phyloP scores from a whole-genome alignment of 305 asterid species.

The Fraxinus sp. region DNA sequence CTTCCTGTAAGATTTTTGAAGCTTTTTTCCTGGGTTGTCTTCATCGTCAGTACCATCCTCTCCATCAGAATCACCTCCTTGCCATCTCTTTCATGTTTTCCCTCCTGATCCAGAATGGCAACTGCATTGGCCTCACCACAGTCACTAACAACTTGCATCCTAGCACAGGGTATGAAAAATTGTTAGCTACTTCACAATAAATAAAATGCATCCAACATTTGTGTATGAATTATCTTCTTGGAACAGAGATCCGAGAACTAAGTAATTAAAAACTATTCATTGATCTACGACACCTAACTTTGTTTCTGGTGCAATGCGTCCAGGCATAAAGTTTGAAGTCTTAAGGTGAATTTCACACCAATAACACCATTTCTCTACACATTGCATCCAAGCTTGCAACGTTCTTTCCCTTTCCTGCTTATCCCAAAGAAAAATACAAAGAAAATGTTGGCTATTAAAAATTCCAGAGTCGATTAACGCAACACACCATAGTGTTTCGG shows the following conservation, averaged over 20 bases:
- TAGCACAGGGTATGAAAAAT: slow-evolving; percentile 17
- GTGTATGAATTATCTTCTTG: not conserved
- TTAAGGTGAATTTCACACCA: not conserved
- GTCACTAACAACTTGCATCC: slow-evolving; percentile 33
- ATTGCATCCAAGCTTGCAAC: not conserved
- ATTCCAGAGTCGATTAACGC: not conserved
- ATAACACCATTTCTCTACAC: not conserved
- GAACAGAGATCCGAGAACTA: not conserved
- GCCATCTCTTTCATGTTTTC: too few relatives aligned
- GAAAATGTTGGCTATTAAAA: not conserved
- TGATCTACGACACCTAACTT: not conserved
- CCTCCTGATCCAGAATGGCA: too few relatives aligned
- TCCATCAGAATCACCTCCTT: slow-evolving; percentile 25
- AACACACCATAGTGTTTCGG: not conserved
- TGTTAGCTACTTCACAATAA: not conserved
- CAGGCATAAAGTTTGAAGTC: not conserved
- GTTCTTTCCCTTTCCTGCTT: not conserved
- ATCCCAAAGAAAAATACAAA: not conserved
- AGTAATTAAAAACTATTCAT: not conserved
- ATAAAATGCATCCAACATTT: not conserved
- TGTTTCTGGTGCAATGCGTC: not conserved
- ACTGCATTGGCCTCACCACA: not conserved
- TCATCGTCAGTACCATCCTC: slow-evolving; percentile 39
- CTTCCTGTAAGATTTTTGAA: slow-evolving; percentile 63
- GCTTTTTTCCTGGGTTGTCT: slow-evolving; percentile 31